Evolutionary conservation across 2,329 filamentous ascomycete genomes (phyloP), one percentile per base, ranked within the genome.

Genomic region (Colletotrichum sp.): DNA sequence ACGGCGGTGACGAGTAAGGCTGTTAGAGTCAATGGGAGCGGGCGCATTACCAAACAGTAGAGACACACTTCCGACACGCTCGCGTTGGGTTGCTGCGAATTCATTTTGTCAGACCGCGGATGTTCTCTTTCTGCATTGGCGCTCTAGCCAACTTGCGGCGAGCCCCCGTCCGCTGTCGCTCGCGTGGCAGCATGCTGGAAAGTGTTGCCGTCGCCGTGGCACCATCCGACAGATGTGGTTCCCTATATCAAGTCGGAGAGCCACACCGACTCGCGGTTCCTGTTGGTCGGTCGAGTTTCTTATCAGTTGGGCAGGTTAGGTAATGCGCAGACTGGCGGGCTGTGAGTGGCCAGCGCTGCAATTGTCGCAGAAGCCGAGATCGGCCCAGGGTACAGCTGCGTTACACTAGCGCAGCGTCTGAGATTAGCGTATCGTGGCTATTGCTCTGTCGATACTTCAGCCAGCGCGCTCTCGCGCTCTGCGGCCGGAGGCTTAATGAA

Each of bases 271-370:
- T 67, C 70, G 48, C 9, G 21, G 58, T 26, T 72, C 57, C 52
- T 30, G 74, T 77, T 69, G 74, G 71, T 75, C 36, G 48, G 57
- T 64, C 16, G 26, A 34, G 55, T 77, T 66, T 63, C 77, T 78
- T 78, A 78, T 78, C 77, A 73, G 72, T 71, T 36, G 36, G 38
- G 26, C 48, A 71, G 60, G 73, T 78, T 78, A 78, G 68, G 77
- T 78, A 78, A 78, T 75, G 64, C 30, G 48, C 58, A 65, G 69
- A 63, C 58, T 18, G 21, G 28, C 34, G 32, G 18, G 21, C 63
- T 71, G 57, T 72, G 65, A 76, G 32, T 71, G 72, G 71, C 28
- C 69, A 67, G 43, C 30, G 24, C 60, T 28, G 48, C 68, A 77
- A 73, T 72, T 43, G 52, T n/a, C 18, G 68, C n/a, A n/a, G 34